Evolutionary conservation across 2,329 filamentous ascomycete genomes (phyloP).

Genomic region (Epichloe baconii): DNA sequence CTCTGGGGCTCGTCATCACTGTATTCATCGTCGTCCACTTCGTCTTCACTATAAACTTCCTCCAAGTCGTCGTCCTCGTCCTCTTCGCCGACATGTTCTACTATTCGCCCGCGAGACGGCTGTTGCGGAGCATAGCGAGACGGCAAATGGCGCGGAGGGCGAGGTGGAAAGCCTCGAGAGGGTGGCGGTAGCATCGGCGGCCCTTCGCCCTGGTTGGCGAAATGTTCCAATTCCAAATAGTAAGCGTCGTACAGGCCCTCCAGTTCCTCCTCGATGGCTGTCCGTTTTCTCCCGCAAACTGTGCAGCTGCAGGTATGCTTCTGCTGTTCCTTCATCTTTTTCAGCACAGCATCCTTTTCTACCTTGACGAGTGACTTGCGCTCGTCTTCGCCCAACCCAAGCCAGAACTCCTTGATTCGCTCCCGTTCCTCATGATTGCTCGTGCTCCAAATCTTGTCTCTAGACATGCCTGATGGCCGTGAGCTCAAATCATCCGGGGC

Average conservation of each 20-base stretch:
- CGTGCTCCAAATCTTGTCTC: slow-evolving; percentile 95
- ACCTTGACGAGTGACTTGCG: slow-evolving; percentile 93
- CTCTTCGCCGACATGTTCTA: slow-evolving; percentile 48
- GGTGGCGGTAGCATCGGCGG: slow-evolving; percentile 35
- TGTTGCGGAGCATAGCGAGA: slow-evolving; percentile 51
- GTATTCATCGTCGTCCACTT: slow-evolving; percentile 46
- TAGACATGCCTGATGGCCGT: slow-evolving; percentile 37
- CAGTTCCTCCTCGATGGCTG: slow-evolving; percentile 93
- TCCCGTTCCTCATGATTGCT: slow-evolving; percentile 88
- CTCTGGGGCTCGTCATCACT: slow-evolving; percentile 55
- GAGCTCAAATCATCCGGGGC: slow-evolving; percentile 16
- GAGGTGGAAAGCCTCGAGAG: slow-evolving; percentile 48
- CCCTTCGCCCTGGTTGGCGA: slow-evolving; percentile 70
- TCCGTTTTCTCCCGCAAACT: slow-evolving; percentile 90
- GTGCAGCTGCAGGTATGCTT: slow-evolving; percentile 98
- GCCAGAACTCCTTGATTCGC: slow-evolving; percentile 97
- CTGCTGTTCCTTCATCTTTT: slow-evolving; percentile 99
- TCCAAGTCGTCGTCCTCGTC: slow-evolving; percentile 44
- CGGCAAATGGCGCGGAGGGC: slow-evolving; percentile 44
- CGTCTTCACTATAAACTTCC: slow-evolving; percentile 35
- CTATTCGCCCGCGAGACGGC: slow-evolving; percentile 62
- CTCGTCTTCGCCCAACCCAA: slow-evolving; percentile 85
- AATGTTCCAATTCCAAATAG: slow-evolving; percentile 95
- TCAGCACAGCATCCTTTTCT: slow-evolving; percentile 93
- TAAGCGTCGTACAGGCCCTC: slow-evolving; percentile 97